Evolutionary conservation across 225 moss, liverwort and hornwort genomes (phyloP).

Genomic region (Physcomitrellopsis africana): DNA sequence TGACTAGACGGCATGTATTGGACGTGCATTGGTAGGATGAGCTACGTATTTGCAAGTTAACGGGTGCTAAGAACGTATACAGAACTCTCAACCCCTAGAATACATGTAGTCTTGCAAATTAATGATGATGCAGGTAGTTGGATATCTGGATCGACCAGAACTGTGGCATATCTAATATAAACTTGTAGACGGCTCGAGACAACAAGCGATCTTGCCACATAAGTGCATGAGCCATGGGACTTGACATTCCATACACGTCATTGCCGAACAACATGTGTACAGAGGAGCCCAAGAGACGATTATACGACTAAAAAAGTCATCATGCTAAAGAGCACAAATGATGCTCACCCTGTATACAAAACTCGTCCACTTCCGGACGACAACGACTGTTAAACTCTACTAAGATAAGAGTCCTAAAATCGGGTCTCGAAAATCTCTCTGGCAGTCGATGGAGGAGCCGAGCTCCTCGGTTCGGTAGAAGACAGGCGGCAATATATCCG

Average conservation of each 20-base stretch:
- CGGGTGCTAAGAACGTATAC: constrained; percentile 18
- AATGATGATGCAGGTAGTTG: background rate
- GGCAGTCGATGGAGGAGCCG: constrained; percentile 14
- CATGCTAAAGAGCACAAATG: constrained; percentile 56
- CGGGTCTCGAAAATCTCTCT: constrained; percentile 32
- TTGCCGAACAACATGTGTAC: constrained; percentile 26
- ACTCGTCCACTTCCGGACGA: constrained; percentile 35
- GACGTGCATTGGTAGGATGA: constrained; percentile 15
- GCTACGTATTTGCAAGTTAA: background rate
- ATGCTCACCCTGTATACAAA: constrained; percentile 61
- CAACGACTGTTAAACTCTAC: constrained; percentile 33
- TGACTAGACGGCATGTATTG: background rate
- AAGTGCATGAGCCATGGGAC: constrained; percentile 19
- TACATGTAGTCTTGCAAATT: constrained; percentile 14
- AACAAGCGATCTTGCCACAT: constrained; percentile 5
- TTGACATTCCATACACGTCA: constrained; percentile 48
- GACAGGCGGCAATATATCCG: constrained; percentile 37
- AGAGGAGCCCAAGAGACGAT: constrained; percentile 38
- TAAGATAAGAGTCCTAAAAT: constrained; percentile 10
- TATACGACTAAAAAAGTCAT: constrained; percentile 48
- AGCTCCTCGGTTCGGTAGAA: constrained; percentile 21
- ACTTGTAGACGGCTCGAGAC: constrained; percentile 1
- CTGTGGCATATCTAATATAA: background rate
- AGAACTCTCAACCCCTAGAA: background rate
- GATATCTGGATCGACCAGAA: background rate